Percentiles rank a stretch among this genome's conserved stretches.
Conservation (phyloP, 495 filamentous ascomycete species). For the Darksidea phi region DNA sequence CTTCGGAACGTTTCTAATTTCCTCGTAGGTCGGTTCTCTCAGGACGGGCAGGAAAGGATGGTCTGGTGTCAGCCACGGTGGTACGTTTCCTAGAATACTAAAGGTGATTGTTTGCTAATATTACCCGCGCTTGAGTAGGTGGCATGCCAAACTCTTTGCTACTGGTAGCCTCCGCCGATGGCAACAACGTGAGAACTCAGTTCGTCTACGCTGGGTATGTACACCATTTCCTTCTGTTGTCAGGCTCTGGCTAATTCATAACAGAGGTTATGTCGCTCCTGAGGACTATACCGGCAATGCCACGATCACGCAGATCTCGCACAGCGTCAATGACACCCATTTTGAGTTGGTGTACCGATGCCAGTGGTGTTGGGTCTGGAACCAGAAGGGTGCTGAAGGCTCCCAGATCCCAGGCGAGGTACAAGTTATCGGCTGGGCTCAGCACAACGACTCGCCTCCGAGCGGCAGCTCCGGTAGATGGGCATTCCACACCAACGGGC, state of each 20-base stretch:
- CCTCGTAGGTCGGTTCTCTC: conserved; percentile 9
- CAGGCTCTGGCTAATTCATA: conserved; percentile 7
- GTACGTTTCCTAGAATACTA: conserved; percentile 14
- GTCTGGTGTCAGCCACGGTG: conserved; percentile 58
- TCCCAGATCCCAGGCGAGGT: conserved; percentile 37
- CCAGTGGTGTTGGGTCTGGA: conserved; percentile 61
- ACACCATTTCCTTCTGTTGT: neutral
- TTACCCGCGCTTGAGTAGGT: no score
- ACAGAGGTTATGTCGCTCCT: conserved; percentile 56
- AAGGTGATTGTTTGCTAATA: no score
- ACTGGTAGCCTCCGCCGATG: conserved; percentile 57
- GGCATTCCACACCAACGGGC: conserved; percentile 36
- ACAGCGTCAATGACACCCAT: conserved; percentile 51
- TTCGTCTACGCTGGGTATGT: conserved; percentile 53
- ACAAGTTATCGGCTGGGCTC: conserved; percentile 36
- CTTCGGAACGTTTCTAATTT: neutral
- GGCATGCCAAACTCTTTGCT: conserved; percentile 60
- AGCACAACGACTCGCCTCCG: conserved; percentile 20
- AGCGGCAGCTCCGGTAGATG: neutral
- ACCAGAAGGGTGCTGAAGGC: conserved; percentile 51
- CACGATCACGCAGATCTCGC: conserved; percentile 56
- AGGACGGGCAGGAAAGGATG: conserved; percentile 48
- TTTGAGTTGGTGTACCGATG: conserved; percentile 64
- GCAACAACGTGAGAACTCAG: conserved; percentile 52
- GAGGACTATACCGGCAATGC: conserved; percentile 59